These are phyloP conservation scores for Xerocomus brunneocitrinus DNA, from an alignment of 768 basidiomycete species.

Conservation along the genomic window DNA sequence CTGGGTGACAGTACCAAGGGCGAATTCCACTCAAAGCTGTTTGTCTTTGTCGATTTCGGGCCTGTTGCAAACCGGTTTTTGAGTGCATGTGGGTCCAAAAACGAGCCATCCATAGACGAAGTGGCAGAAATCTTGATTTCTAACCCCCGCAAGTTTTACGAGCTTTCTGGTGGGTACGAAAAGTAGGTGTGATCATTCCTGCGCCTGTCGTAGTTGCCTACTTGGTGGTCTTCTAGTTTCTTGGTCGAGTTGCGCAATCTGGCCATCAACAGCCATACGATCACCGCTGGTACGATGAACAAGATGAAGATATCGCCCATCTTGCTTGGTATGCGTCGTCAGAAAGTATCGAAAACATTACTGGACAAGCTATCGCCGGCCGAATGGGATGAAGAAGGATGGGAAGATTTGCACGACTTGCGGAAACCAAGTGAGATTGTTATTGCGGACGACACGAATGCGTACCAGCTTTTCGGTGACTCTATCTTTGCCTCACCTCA, in stretches of 20 bases:
- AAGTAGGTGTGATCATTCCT: conserved; percentile 42
- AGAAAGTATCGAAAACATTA: conserved; percentile 28
- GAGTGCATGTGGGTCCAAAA: conserved; percentile 79
- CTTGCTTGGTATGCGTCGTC: conserved; percentile 69
- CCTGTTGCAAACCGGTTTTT: conserved; percentile 77
- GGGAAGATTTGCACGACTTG: conserved; percentile 70
- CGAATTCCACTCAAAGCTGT: conserved; percentile 73
- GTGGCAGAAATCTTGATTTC: conserved; percentile 64
- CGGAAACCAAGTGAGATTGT: conserved; percentile 65
- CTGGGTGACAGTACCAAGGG: conserved; percentile 50
- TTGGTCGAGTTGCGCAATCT: conserved; percentile 79
- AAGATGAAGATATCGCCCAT: conserved; percentile 71
- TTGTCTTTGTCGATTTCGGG: conserved; percentile 89
- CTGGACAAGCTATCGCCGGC: conserved; percentile 16
- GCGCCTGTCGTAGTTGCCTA: background rate
- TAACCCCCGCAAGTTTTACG: conserved; percentile 67
- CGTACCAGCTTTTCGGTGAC: conserved; percentile 74
- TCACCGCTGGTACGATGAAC: conserved; percentile 43
- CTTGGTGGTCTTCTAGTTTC: conserved; percentile 47
- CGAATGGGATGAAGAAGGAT: conserved; percentile 62
- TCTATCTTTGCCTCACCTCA: conserved; percentile 76
- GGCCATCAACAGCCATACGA: conserved; percentile 63
- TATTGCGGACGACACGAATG: conserved; percentile 82
- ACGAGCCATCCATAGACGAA: conserved; percentile 83
- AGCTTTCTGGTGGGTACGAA: conserved; percentile 61